A percentile compares a stretch with the other conserved stretches of the same genome.
These are phyloP conservation scores for Austroboletus olivaceoglutinosus DNA, from an alignment of 1,284 basidiomycete genomes.

Conservation along the genomic window DNA sequence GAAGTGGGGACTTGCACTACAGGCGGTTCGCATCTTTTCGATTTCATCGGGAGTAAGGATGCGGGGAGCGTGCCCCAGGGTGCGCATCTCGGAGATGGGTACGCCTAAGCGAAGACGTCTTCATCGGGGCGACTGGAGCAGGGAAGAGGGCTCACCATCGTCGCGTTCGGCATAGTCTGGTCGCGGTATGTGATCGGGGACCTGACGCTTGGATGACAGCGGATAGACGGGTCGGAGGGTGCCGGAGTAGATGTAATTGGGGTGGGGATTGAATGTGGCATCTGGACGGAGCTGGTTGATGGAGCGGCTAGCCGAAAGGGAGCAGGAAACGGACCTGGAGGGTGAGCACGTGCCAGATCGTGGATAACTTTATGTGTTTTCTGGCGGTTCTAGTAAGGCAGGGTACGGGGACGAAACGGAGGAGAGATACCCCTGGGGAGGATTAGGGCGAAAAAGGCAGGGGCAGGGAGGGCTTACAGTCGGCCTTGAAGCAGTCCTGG, in stretches of 20 bases:
- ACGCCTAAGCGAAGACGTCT: constrained; percentile 44
- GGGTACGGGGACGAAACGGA: background rate
- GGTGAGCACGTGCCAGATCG: constrained; percentile 52
- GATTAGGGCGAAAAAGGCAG: background rate
- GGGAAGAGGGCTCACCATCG: constrained; percentile 50
- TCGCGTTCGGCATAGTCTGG: constrained; percentile 70
- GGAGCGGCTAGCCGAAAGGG: background rate
- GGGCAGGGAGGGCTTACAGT: constrained; percentile 53
- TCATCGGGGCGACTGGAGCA: constrained; percentile 10
- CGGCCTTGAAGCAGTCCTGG: constrained; percentile 83
- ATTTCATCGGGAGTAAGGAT: constrained; percentile 67
- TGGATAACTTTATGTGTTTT: constrained; percentile 79
- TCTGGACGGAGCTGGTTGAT: constrained; percentile 37
- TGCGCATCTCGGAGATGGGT: constrained; percentile 59
- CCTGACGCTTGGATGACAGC: constrained; percentile 61
- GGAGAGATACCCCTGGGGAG: constrained; percentile 44
- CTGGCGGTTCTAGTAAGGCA: constrained; percentile 40
- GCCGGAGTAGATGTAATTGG: constrained; percentile 68
- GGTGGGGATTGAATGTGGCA: constrained; percentile 75
- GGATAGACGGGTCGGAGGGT: constrained; percentile 73
- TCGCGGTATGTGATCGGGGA: constrained; percentile 73
- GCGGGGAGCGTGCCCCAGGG: constrained; percentile 59
- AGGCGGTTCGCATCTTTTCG: constrained; percentile 76
- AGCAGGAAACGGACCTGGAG: constrained; percentile 16
- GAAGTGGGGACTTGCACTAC: constrained; percentile 54